A percentile compares a stretch with the other conserved stretches of the same genome.
These are phyloP conservation scores for Dendryphion nanum DNA, from an alignment of 2,329 filamentous ascomycete genomes.

Conservation along the genomic window DNA sequence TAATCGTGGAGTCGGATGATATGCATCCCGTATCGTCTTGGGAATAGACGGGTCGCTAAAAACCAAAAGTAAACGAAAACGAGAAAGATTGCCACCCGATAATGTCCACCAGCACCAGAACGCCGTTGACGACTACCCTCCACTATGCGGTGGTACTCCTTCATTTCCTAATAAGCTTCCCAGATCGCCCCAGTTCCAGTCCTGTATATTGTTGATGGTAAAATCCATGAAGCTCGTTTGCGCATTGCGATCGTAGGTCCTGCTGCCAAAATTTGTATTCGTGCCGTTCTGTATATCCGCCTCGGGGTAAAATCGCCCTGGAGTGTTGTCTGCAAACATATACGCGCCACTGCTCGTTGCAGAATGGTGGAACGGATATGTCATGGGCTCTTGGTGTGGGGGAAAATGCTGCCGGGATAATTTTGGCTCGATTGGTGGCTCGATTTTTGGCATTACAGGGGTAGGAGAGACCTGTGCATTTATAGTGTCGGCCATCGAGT, in stretches of 20 bases:
- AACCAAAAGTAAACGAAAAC: too few relatives aligned
- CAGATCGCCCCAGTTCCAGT: conserved; percentile 37
- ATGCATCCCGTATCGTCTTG: too few relatives aligned
- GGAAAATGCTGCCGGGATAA: conserved; percentile 9
- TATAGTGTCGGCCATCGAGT: conserved; percentile 32
- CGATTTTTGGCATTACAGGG: not conserved
- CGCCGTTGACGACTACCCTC: too few relatives aligned
- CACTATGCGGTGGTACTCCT: conserved; percentile 1
- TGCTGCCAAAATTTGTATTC: conserved; percentile 12
- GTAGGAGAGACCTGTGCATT: conserved; percentile 4
- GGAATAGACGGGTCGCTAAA: too few relatives aligned
- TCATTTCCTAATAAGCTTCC: conserved; percentile 25
- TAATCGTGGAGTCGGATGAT: too few relatives aligned
- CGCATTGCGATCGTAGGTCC: conserved; percentile 24
- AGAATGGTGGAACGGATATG: conserved; percentile 22
- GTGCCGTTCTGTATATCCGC: conserved; percentile 11
- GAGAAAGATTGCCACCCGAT: too few relatives aligned
- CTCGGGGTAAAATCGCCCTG: conserved; percentile 21
- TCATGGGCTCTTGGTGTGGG: conserved; percentile 9
- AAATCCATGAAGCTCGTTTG: conserved; percentile 39
- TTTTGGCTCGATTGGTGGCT: not conserved
- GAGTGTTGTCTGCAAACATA: conserved; percentile 27
- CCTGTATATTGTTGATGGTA: conserved; percentile 33
- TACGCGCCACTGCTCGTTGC: conserved; percentile 26
- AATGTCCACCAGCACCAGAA: too few relatives aligned